These are phyloP conservation scores for Geotrichum histeridarum DNA, from an alignment of 1,139 yeast genomes.

Conservation along the genomic window DNA sequence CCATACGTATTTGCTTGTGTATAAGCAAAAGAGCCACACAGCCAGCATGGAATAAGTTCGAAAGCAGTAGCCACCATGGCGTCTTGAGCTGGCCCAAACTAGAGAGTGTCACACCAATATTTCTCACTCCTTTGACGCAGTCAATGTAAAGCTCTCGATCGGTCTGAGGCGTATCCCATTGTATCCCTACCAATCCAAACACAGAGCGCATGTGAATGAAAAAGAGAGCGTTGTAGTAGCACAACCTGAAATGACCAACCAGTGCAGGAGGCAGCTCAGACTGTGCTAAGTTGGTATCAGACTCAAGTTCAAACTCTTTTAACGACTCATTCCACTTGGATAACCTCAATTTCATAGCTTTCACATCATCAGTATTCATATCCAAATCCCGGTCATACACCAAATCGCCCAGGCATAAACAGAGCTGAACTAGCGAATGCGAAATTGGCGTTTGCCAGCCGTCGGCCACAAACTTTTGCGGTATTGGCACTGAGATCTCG, in stretches of 20 bases:
- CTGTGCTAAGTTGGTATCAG: constrained; percentile 21
- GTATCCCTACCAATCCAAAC: constrained; percentile 15
- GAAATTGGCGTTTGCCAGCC: constrained; percentile 54
- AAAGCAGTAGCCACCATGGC: constrained; percentile 55
- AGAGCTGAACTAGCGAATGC: constrained; percentile 32
- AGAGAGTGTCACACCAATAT: constrained; percentile 38
- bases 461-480: constrained; percentile 42
- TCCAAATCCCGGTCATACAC: constrained; percentile 24
- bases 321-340: constrained; percentile 24
- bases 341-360: constrained; percentile 16
- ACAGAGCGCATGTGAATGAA: constrained; percentile 20
- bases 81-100: constrained; percentile 28
- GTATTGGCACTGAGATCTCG: constrained; percentile 37
- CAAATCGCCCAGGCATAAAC: constrained; percentile 25
- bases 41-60: constrained; percentile 47
- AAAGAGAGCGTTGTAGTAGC: constrained; percentile 16
- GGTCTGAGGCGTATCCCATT: constrained; percentile 12
- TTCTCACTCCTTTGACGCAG: constrained; percentile 26
- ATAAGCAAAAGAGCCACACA: constrained; percentile 45
- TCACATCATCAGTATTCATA: constrained; percentile 20
- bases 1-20: constrained; percentile 38
- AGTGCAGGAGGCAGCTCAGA: constrained; percentile 22
- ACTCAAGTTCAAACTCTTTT: constrained; percentile 19
- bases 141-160: constrained; percentile 18
- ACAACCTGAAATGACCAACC: constrained; percentile 20